Evolutionary conservation across 2,329 filamentous ascomycete species (phyloP).

Genomic region (Calonectria montana): DNA sequence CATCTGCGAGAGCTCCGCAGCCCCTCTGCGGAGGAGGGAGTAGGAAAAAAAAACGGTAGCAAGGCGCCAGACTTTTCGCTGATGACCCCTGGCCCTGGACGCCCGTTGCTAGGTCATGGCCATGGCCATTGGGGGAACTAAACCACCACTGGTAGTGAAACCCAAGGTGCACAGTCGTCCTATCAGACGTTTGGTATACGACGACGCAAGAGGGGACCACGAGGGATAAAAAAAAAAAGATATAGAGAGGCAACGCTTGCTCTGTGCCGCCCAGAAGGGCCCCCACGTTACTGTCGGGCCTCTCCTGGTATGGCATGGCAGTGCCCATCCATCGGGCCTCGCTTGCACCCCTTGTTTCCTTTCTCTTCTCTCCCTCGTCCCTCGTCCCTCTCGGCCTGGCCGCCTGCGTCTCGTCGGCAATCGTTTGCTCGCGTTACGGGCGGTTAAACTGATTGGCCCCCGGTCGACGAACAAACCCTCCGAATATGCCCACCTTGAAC

Average conservation of each 20-base stretch:
- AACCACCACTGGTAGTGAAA: background rate
- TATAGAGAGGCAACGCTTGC: background rate
- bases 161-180: background rate
- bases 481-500: background rate
- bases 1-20: background rate
- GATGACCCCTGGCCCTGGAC: conserved; percentile 3
- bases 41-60: background rate
- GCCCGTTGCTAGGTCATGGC: background rate
- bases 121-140: background rate
- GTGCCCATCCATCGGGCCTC: background rate
- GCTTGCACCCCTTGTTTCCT: background rate
- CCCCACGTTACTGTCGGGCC: background rate
- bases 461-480: background rate
- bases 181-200: conserved; percentile 9
- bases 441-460: background rate
- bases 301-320: background rate
- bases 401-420: background rate
- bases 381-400: background rate
- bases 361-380: background rate
- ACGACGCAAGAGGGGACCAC: background rate
- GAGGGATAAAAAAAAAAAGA: background rate
- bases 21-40: no score
- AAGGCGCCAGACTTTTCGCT: conserved; percentile 4
- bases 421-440: conserved; percentile 3
- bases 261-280: background rate